Base-by-base conservation (phyloP, 768 basidiomycete genomes). In the Termitomyces sp. region DNA sequence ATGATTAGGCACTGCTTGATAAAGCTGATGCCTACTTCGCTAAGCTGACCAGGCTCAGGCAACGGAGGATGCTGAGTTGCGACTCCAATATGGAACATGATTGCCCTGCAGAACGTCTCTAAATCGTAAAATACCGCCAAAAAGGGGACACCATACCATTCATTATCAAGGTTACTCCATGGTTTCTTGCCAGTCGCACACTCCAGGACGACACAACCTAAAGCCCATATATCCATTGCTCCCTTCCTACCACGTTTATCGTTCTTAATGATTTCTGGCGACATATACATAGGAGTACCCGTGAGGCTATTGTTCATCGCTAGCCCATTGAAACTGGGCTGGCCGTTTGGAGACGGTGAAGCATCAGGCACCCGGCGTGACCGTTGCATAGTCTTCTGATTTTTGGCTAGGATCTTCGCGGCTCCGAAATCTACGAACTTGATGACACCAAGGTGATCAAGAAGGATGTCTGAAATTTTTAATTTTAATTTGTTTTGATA, bases 241-340 rank as follows among this genome's bases (percentile, higher is more conserved):
- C 97, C 97, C 62, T 92, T 87, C 51, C 89, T 81, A 27, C 95
- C 94, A 14, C 86, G 79, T 61, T 82, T 88, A 65, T 96, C 93
- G 65, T 91, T 97, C 76, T 96, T 93, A 77, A 99, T 98, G 54
- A 97, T 86, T 70, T 99, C 97, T 1, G 97, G 97, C 5, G 95
- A 97, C 93, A 99, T 98, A 72, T 99, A 98, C 96, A 98, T 98
- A 0, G 97, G 97, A 13, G 97, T 99, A 18, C 95, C 96, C 1
- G 95, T 97, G 34, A 99, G 75, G 64, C 91, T 91, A 73, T 94
- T 95, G 69, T 87, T 87, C 73, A 88, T 78, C 5, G 80, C 84
- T 26, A 80, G 69, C 5, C 77, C 76, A 65, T 68, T 81, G 62
- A 74, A 59, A 62, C 74, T 69, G 30, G 71, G 64, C 43, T 71